phyloP scores from a whole-genome alignment of 192 early-diverging fungal species.

The Rhizoclosmatium globosum region DNA sequence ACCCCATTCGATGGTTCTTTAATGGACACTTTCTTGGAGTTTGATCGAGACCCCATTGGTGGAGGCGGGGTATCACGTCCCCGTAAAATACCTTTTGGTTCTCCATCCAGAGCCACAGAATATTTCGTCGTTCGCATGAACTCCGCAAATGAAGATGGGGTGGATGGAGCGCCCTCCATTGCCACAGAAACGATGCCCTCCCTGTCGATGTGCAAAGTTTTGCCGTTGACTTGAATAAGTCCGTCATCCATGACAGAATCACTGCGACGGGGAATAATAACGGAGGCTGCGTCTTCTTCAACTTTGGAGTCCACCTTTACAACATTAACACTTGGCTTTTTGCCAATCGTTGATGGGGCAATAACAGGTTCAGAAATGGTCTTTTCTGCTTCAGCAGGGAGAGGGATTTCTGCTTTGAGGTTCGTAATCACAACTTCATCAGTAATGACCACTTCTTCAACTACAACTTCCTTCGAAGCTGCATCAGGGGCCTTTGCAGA shows the following conservation, averaged over 20 bases:
- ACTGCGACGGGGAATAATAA: constrained; percentile 17
- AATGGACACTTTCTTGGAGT: constrained; percentile 17
- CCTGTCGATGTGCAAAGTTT: constrained; percentile 13
- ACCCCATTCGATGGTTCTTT: not conserved
- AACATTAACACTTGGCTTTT: not conserved
- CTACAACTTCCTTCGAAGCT: too few species aligned
- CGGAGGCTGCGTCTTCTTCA: not conserved
- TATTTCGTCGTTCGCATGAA: not conserved
- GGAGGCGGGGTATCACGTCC: not conserved
- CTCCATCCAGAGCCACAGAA: not conserved
- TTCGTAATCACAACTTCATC: too few species aligned
- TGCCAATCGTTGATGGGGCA: not conserved
- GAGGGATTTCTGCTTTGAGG: too few species aligned
- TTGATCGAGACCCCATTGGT: not conserved
- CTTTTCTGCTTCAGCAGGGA: not conserved
- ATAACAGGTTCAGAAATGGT: not conserved
- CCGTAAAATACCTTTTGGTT: not conserved
- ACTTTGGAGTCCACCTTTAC: not conserved
- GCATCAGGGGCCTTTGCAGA: too few species aligned
- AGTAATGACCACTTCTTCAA: too few species aligned
- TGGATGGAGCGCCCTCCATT: not conserved
- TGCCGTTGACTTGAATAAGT: constrained; percentile 15
- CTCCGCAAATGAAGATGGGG: not conserved
- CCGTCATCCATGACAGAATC: constrained; percentile 31
- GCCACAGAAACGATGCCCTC: not conserved